phyloP scores from a whole-genome alignment of 306 rosid genomes.

The Medicago lupulina region DNA sequence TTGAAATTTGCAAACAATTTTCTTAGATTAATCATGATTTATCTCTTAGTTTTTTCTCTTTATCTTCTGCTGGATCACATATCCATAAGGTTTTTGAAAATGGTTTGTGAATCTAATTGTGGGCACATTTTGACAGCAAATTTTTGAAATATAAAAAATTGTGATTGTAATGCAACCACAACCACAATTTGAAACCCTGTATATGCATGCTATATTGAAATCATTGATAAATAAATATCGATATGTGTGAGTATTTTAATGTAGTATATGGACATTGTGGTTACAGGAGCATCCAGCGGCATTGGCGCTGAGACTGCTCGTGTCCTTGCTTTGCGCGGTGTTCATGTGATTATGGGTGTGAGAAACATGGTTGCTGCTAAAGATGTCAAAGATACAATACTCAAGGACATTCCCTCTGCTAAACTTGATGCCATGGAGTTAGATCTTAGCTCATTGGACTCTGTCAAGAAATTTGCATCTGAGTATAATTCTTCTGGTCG shows the following conservation, averaged over 20 bases:
- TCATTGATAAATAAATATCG: not conserved
- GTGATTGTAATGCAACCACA: too few species aligned
- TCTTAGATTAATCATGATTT: not conserved
- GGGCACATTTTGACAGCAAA: not conserved
- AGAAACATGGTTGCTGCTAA: constrained; percentile 70
- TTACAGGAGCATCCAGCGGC: constrained; percentile 91
- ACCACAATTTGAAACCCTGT: not conserved
- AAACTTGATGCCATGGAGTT: constrained; percentile 84
- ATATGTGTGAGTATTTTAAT: constrained; percentile 22
- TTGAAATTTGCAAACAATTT: not conserved
- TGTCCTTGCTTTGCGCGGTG: constrained; percentile 92
- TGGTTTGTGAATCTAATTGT: not conserved
- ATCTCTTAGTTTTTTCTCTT: not conserved
- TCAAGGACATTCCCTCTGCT: constrained; percentile 73
- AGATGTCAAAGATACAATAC: constrained; percentile 65
- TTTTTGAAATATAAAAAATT: not conserved
- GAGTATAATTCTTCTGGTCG: constrained; percentile 68
- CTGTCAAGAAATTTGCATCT: constrained; percentile 84
- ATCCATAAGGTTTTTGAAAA: not conserved
- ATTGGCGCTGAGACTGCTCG: constrained; percentile 86
- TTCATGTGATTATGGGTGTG: constrained; percentile 83
- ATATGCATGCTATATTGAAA: constrained; percentile 6
- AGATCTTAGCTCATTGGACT: constrained; percentile 76
- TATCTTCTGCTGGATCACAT: constrained; percentile 13
- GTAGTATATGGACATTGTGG: constrained; percentile 32